phyloP scores from a whole-genome alignment of 805 yeast species.

The Komagataella phaffii region DNA sequence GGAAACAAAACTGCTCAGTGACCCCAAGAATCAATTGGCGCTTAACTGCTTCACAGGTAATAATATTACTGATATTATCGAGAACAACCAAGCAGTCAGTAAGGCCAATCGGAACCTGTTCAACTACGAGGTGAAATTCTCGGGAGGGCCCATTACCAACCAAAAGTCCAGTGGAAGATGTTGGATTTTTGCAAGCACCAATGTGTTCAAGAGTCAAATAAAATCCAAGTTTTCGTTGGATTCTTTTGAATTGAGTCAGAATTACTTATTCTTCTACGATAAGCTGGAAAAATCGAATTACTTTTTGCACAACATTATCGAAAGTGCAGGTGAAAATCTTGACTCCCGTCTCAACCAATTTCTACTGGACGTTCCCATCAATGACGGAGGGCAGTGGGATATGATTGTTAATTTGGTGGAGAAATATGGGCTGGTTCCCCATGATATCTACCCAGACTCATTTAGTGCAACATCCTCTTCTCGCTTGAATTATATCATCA shows the following conservation, averaged over 20 bases:
- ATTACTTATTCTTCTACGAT: conserved; percentile 73
- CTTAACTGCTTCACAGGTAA: conserved; percentile 40
- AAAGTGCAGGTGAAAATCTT: conserved; percentile 50
- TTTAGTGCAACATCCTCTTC: conserved; percentile 41
- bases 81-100: conserved; percentile 17
- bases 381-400: conserved; percentile 87
- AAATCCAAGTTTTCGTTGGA: conserved; percentile 51
- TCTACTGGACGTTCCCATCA: conserved; percentile 49
- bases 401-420: conserved; percentile 69
- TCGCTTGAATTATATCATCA: conserved; percentile 47
- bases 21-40: conserved; percentile 37
- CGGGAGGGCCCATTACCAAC: conserved; percentile 57
- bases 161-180: conserved; percentile 76
- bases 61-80: conserved; percentile 27
- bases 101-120: conserved; percentile 23
- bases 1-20: conserved; percentile 29
- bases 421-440: conserved; percentile 74
- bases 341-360: conserved; percentile 64
- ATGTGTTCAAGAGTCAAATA: conserved; percentile 55
- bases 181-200: conserved; percentile 82
- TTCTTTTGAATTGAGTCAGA: conserved; percentile 66
- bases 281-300: conserved; percentile 77
- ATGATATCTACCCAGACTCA: conserved; percentile 60
- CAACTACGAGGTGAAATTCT: conserved; percentile 29
- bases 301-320: conserved; percentile 64